Conservation (phyloP, 169 alveolate species). For the Eimeria acervulina region DNA sequence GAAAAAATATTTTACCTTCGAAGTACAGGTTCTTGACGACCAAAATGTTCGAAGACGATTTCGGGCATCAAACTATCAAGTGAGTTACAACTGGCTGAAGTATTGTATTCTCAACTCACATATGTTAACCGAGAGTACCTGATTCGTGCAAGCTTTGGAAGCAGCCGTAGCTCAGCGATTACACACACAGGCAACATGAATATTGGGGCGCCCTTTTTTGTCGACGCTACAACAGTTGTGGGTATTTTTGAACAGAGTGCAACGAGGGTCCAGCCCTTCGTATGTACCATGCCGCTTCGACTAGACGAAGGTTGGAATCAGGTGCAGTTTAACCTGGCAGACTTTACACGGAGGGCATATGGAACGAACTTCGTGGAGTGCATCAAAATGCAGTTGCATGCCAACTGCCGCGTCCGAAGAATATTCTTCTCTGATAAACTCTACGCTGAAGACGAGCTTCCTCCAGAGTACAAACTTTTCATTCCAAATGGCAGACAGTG, state of each 20-base stretch:
- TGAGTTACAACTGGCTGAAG: conserved; percentile 32
- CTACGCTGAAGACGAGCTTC: conserved; percentile 90
- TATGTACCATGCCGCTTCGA: conserved; percentile 99
- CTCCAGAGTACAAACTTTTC: conserved; percentile 93
- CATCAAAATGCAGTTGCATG: conserved; percentile 97
- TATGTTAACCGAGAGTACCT: conserved; percentile 1
- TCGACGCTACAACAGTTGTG: not conserved
- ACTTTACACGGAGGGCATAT: conserved; percentile 98
- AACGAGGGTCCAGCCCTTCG: conserved; percentile 97
- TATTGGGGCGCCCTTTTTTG: not conserved
- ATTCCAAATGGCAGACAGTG: conserved; percentile 83
- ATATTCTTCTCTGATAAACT: conserved; percentile 97
- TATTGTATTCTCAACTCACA: not conserved
- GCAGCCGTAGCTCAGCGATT: not conserved
- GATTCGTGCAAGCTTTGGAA: not conserved
- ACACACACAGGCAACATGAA: no score
- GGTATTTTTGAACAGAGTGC: conserved; percentile 85
- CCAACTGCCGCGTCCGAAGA: conserved; percentile 98
- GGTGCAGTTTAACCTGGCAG: conserved; percentile 97
- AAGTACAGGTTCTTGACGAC: conserved; percentile 98
- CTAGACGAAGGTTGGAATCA: conserved; percentile 99
- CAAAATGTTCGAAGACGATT: conserved; percentile 97
- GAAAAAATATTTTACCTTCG: conserved; percentile 97
- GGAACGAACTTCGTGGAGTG: conserved; percentile 98
- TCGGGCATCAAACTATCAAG: conserved; percentile 98